Evolutionary conservation across 2,329 filamentous ascomycete genomes (phyloP), one percentile per base, ranked within the genome.

Genomic region (Botrytis medusae): DNA sequence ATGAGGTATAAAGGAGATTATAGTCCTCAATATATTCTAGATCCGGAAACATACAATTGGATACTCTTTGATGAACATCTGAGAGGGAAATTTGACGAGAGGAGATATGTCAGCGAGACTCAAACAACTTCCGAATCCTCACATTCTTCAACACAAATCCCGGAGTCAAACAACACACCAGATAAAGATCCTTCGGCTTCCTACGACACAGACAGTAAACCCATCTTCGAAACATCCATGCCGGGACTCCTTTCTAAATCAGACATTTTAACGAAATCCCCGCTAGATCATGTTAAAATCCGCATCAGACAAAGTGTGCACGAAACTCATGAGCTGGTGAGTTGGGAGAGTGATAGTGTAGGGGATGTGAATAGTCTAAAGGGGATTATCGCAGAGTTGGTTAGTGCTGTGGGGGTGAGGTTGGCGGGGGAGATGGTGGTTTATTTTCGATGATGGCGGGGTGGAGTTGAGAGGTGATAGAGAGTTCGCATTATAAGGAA

Each of bases 1-100:
- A 95, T 96, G 93, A 86, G 87, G 77, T 96, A 96, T 84, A 96
- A 96, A 84, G 91, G 90, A 73, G 91, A 94, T 79, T 96, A 93
- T 80, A 85, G 86, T 18, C 93, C 92, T 1, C 92, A 94, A 79
- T 88, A 91, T 78, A 86, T 96, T 18, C 85, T 95, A 18, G 91
- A 95, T 76, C 91, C 92, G 0, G 88, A 90, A 75, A 87, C 86
- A 0, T 84, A 91, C 75, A 80, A 82, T 14, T 94, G 92, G 91
- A 84, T 90, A 75, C 83, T 84, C 0, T 80, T 93, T 6, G 75
- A 79, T 75, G 82, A 83, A 72, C 86, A 88, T 70, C 82, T 87
- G 1, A 94, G 90, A 77, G 83, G 84, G 20, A 85, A 84, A 60
- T 71, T 81, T 29, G 77, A 81, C 22, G 74, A 74, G 22, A 75